A percentile compares a stretch with the other conserved stretches of the same genome.
phyloP scores from a whole-genome alignment of 2,329 filamentous ascomycete species.

The Fusarium sambucinum region DNA sequence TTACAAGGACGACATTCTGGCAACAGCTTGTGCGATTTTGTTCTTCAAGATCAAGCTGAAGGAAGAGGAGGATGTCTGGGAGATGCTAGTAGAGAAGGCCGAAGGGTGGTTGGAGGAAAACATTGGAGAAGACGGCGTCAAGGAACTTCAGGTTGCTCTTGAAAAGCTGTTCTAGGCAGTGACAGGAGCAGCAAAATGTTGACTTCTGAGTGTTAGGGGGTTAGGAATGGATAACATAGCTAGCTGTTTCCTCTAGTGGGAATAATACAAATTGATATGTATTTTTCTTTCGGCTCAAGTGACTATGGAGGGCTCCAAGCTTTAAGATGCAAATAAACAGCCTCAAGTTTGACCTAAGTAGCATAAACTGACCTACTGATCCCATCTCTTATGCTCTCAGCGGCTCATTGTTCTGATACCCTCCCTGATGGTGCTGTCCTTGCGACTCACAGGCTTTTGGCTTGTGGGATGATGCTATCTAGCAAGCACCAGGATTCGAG shows the following conservation, averaged over 20 bases:
- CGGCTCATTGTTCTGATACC: no score
- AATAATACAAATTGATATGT: neutral
- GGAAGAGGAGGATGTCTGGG: constrained; percentile 68
- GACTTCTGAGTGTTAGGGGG: neutral
- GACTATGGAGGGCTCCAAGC: neutral
- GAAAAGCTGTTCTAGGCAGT: constrained; percentile 28
- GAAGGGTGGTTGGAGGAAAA: constrained; percentile 59
- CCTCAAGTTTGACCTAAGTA: no score
- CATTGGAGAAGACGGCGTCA: constrained; percentile 19
- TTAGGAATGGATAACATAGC: neutral
- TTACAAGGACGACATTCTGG: constrained; percentile 36
- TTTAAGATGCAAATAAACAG: no score
- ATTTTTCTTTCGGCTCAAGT: neutral
- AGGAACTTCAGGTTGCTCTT: constrained; percentile 36
- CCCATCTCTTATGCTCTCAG: no score
- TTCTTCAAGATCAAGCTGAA: constrained; percentile 60
- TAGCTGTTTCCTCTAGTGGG: neutral
- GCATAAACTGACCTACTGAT: no score
- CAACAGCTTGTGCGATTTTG: constrained; percentile 49
- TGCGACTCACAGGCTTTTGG: no score
- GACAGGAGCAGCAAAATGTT: neutral
- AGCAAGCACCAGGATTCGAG: neutral
- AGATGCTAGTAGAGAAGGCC: constrained; percentile 72
- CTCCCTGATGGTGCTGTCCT: no score
- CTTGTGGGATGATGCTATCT: no score